Conservation (phyloP, 2,329 filamentous ascomycete species). For the Atkinsonella texensis region DNA sequence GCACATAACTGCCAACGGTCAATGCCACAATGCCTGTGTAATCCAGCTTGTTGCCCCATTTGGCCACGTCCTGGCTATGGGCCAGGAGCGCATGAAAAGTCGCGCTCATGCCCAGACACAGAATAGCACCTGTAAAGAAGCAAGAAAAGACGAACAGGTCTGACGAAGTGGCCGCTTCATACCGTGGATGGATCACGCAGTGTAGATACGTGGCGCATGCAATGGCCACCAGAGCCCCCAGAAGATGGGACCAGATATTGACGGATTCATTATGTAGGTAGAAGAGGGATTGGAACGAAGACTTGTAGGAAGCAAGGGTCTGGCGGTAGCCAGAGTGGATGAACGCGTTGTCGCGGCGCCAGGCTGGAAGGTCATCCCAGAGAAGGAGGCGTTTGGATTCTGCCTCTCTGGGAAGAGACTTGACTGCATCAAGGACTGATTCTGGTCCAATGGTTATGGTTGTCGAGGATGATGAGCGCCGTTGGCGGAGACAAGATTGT, state of each 20-base stretch:
- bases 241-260: conserved; percentile 51
- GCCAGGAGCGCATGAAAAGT: conserved; percentile 78
- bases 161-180: conserved; percentile 43
- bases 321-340: conserved; percentile 43
- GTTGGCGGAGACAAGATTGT: background rate
- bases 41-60: conserved; percentile 84
- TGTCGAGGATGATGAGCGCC: conserved; percentile 16
- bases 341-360: conserved; percentile 49
- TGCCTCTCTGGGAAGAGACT: conserved; percentile 26
- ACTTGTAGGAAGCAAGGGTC: conserved; percentile 34
- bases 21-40: conserved; percentile 88
- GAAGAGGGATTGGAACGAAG: conserved; percentile 34
- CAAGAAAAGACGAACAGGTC: conserved; percentile 65
- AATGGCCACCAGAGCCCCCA: conserved; percentile 52
- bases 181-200: conserved; percentile 48
- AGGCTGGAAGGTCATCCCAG: conserved; percentile 46
- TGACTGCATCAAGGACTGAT: conserved; percentile 15
- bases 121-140: conserved; percentile 64
- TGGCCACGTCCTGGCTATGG: conserved; percentile 66
- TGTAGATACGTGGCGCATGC: conserved; percentile 41
- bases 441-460: conserved; percentile 9
- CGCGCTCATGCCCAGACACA: conserved; percentile 70
- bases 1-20: conserved; percentile 85
- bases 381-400: conserved; percentile 32
- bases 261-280: conserved; percentile 50